Percentiles rank a stretch among this genome's conserved stretches.
phyloP scores from a whole-genome alignment of 768 basidiomycete species.

The Rhodotorula kratochvilovae region DNA sequence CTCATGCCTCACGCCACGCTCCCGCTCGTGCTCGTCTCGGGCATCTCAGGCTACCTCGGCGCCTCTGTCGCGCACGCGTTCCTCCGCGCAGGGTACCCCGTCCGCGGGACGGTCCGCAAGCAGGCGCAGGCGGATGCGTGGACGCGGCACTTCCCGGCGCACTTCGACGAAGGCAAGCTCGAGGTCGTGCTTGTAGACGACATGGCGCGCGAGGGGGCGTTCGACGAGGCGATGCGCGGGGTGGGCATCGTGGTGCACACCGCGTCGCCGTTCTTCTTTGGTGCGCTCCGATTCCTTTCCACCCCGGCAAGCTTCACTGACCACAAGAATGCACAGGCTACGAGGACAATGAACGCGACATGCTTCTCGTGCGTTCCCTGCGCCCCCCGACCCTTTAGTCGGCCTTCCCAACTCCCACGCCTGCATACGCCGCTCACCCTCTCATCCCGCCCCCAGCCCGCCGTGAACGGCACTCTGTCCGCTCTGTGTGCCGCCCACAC shows the following conservation, averaged over 20 bases:
- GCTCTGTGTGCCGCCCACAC: neutral
- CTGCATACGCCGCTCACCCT: too few relatives aligned
- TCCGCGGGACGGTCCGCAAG: constrained; percentile 11
- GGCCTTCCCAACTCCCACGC: constrained; percentile 50
- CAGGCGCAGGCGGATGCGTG: constrained; percentile 21
- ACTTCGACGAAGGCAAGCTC: neutral
- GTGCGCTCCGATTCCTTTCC: neutral
- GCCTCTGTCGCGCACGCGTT: constrained; percentile 1
- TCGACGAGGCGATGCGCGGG: constrained; percentile 18
- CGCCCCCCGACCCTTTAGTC: neutral
- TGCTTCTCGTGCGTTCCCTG: constrained; percentile 1
- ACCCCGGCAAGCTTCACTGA: too few relatives aligned
- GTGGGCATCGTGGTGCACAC: constrained; percentile 23
- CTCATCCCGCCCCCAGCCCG: neutral
- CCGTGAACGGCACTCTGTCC: constrained; percentile 4
- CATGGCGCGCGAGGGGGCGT: constrained; percentile 11
- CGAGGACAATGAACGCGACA: constrained; percentile 11
- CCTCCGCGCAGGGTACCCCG: constrained; percentile 11
- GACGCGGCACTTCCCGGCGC: constrained; percentile 4
- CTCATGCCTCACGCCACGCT: neutral
- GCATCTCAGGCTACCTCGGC: constrained; percentile 12
- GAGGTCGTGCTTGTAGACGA: constrained; percentile 21
- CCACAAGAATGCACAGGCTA: constrained; percentile 7
- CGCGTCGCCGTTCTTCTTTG: constrained; percentile 1
- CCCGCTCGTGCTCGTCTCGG: constrained; percentile 28